These are phyloP conservation scores for Pistacia vera DNA, from an alignment of 345 rosid species.

Conservation along the genomic window DNA sequence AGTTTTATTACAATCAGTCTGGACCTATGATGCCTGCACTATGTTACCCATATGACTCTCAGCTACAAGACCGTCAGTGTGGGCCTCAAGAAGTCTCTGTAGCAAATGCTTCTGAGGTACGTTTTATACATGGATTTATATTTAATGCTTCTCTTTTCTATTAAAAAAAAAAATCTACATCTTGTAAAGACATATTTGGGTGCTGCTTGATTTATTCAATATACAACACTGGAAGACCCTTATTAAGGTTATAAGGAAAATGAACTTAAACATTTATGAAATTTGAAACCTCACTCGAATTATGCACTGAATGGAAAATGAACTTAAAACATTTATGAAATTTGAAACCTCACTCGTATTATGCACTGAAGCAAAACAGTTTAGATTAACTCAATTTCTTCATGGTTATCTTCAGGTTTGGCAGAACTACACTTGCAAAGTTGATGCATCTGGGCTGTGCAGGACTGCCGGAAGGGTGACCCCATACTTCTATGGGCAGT, in stretches of 20 bases:
- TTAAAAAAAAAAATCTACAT: not conserved
- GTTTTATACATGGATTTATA: slow-evolving; percentile 9
- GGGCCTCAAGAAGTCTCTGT: slow-evolving; percentile 67
- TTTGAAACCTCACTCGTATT: too few relatives aligned
- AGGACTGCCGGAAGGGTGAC: slow-evolving; percentile 81
- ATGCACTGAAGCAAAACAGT: not conserved
- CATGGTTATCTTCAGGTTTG: slow-evolving; percentile 57
- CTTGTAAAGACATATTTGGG: not conserved
- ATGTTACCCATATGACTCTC: slow-evolving; percentile 76
- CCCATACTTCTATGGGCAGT: slow-evolving; percentile 54
- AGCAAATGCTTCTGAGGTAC: slow-evolving; percentile 81
- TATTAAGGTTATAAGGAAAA: not conserved
- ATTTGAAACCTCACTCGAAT: not conserved
- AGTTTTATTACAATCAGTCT: slow-evolving; percentile 70
- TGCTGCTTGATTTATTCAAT: not conserved
- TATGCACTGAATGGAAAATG: not conserved
- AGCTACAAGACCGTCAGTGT: slow-evolving; percentile 64
- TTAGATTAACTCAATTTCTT: not conserved
- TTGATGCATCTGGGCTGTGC: slow-evolving; percentile 57
- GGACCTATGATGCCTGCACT: slow-evolving; percentile 91
- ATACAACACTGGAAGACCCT: not conserved
- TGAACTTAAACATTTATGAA: not conserved
- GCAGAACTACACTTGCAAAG: slow-evolving; percentile 64
- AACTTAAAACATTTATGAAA: too few relatives aligned
- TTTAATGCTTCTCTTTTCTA: not conserved